phyloP scores from a whole-genome alignment of 169 alveolate genomes.

The Plasmodium sp. region DNA sequence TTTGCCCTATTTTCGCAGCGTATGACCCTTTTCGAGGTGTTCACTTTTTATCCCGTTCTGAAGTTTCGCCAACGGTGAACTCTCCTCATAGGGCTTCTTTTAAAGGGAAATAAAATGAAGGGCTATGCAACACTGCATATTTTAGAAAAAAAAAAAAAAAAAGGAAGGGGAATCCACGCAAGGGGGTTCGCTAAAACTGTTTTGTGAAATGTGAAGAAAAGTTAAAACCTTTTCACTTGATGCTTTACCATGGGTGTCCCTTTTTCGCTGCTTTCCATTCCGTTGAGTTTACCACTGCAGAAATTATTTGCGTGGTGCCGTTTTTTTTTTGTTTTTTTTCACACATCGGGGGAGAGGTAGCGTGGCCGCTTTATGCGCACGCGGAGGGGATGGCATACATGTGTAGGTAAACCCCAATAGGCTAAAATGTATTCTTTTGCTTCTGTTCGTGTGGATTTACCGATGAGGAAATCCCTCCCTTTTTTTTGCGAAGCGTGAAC shows the following conservation, averaged over 20 bases:
- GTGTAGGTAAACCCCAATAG: neutral
- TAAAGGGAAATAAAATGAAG: neutral
- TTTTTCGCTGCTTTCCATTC: neutral
- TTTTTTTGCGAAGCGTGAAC: neutral
- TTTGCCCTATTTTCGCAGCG: neutral
- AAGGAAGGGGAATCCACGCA: neutral
- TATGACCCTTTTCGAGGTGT: neutral
- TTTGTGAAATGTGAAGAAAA: neutral
- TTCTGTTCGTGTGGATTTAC: neutral
- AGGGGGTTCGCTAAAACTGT: neutral
- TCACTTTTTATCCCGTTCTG: neutral
- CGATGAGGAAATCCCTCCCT: neutral
- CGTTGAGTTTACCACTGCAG: neutral
- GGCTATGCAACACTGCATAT: neutral
- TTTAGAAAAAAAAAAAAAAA: neutral
- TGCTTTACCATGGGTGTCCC: neutral
- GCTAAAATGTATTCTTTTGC: neutral
- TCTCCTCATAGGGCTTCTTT: neutral
- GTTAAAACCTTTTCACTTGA: neutral
- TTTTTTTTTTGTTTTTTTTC: neutral
- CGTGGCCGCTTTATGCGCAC: neutral
- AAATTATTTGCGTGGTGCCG: neutral
- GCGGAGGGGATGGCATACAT: neutral
- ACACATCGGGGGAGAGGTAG: neutral
- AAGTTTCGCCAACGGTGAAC: neutral